Conservation (phyloP, 1,139 yeast genomes). For the Sugiyamaella sp. region DNA sequence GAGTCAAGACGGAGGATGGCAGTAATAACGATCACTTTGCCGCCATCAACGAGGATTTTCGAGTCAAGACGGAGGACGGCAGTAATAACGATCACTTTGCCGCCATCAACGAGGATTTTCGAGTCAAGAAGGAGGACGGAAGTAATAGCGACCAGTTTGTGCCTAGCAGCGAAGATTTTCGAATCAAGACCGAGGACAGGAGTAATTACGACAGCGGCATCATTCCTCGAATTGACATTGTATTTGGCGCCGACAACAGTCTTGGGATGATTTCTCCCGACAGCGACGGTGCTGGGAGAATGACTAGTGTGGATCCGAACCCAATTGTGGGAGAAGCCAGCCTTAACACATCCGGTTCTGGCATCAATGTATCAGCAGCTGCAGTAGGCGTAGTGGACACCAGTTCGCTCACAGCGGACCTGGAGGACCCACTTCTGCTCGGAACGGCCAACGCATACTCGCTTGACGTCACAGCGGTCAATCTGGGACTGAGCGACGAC, state of each 20-base stretch:
- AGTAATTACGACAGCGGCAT: no score
- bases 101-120: background rate
- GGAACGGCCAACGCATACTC: background rate
- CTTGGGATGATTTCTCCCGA: constrained; percentile 14
- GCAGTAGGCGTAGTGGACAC: background rate
- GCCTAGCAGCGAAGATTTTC: background rate
- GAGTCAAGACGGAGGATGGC: no score
- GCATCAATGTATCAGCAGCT: background rate
- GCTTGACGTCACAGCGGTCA: background rate
- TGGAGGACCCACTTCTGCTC: constrained; percentile 6
- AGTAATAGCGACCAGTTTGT: no score
- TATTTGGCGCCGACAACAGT: constrained; percentile 4
- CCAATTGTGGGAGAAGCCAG: background rate
- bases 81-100: background rate
- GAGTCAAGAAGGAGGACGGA: no score
- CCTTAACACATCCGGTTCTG: no score
- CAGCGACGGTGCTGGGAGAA: constrained; percentile 10
- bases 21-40: background rate
- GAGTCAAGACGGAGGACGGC: no score
- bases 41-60: background rate
- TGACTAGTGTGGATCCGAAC: background rate
- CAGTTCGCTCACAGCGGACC: background rate
- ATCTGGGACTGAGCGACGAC: constrained; percentile 4
- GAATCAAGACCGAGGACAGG: constrained; percentile 1
- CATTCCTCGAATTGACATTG: background rate